Evolutionary conservation across 2,329 filamentous ascomycete genomes (phyloP).

Genomic region (Aspergillus spinulosporus): DNA sequence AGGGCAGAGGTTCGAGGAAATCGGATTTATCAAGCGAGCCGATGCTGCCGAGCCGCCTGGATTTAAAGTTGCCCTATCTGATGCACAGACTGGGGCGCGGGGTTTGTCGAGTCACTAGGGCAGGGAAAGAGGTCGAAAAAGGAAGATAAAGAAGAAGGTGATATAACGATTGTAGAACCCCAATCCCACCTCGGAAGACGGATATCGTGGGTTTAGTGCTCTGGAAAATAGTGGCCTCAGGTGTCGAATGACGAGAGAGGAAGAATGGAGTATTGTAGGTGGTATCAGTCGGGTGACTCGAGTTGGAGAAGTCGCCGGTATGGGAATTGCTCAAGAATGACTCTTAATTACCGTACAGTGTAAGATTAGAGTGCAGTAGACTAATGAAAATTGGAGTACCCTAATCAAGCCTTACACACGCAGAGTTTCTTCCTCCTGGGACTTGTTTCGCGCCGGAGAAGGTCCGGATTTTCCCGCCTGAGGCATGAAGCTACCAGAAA

Average conservation of each 20-base stretch:
- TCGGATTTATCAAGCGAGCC: slow-evolving; percentile 17
- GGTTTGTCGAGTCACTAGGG: slow-evolving; percentile 29
- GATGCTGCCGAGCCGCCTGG: slow-evolving; percentile 30
- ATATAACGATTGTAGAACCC: slow-evolving; percentile 24
- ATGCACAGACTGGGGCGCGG: slow-evolving; percentile 32
- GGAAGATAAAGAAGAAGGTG: slow-evolving; percentile 14
- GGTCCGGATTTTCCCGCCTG: slow-evolving; percentile 22
- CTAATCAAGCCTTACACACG: neutral
- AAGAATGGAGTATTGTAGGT: slow-evolving; percentile 11
- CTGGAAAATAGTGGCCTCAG: slow-evolving; percentile 12
- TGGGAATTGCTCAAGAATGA: slow-evolving; percentile 12
- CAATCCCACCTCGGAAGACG: slow-evolving; percentile 23
- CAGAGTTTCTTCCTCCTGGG: neutral
- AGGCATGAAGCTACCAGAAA: slow-evolving; percentile 19
- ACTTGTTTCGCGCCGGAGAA: slow-evolving; percentile 5
- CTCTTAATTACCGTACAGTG: slow-evolving; percentile 9
- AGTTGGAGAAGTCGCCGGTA: slow-evolving; percentile 20
- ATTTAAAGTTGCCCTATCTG: slow-evolving; percentile 32
- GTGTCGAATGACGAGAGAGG: slow-evolving; percentile 13
- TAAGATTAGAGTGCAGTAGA: neutral
- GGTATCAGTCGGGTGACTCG: slow-evolving; percentile 1
- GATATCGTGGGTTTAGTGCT: slow-evolving; percentile 3
- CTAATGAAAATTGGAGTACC: no score
- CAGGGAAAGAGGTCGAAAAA: slow-evolving; percentile 27
- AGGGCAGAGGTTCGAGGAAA: slow-evolving; percentile 10